phyloP scores from a whole-genome alignment of 78 protist species.

The Anaeramoeba ignava region DNA sequence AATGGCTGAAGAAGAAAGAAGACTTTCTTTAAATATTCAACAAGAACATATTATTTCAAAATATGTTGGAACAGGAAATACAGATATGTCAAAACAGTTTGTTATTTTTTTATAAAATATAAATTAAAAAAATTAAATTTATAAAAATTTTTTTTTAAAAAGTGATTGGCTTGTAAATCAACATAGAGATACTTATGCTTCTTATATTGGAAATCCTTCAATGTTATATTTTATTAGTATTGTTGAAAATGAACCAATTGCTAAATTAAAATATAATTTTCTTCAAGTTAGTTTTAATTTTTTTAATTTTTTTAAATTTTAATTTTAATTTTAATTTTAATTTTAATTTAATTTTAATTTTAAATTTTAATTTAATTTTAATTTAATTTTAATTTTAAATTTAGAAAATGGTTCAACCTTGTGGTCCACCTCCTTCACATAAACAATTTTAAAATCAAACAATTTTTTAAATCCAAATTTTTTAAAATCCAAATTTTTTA shows the following conservation, averaged over 20 bases:
- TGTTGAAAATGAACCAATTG: background rate
- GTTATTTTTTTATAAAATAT: no score
- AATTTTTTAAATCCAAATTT: no score
- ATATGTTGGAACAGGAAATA: no score
- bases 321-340: background rate
- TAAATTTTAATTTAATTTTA: background rate
- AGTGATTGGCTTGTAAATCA: background rate
- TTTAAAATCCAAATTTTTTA: no score
- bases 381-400: background rate
- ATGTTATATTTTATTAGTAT: background rate
- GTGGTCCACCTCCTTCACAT: background rate
- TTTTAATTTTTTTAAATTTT: background rate
- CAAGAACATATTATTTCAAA: no score
- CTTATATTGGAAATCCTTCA: background rate
- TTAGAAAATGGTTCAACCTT: conserved; percentile 1
- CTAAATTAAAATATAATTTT: background rate
- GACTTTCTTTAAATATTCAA: no score
- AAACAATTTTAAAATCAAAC: no score
- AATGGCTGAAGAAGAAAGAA: no score
- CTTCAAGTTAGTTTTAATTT: background rate
- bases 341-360: background rate
- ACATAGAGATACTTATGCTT: background rate
- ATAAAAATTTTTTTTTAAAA: background rate
- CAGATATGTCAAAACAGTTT: no score
- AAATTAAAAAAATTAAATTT: no score